phyloP scores from a whole-genome alignment of 176 grass and related monocot genomes.

The Triticum turgidum region DNA sequence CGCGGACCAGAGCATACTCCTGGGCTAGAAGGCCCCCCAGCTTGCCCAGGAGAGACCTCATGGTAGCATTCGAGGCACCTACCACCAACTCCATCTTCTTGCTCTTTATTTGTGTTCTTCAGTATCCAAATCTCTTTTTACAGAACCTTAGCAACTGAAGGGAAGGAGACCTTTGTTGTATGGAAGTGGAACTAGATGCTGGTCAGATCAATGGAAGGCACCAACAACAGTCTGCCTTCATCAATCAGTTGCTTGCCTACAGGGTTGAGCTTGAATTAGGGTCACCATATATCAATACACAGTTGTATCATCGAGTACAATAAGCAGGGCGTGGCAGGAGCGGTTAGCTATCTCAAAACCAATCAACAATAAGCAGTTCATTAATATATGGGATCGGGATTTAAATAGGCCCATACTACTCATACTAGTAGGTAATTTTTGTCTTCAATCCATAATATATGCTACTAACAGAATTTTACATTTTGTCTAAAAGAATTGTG shows the following conservation, averaged over 20 bases:
- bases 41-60: background rate
- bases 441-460: background rate
- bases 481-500: no score
- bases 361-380: no score
- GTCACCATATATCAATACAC: background rate
- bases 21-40: background rate
- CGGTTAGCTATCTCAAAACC: no score
- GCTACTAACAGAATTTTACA: background rate
- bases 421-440: background rate
- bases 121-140: no score
- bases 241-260: background rate
- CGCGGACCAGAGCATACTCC: background rate
- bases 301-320: background rate
- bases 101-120: background rate
- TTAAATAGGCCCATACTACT: background rate
- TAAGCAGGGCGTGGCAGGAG: background rate
- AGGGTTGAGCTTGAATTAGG: background rate
- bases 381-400: background rate
- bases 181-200: background rate
- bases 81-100: background rate
- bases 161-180: fast-evolving
- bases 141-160: no score
- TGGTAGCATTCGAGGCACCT: background rate
- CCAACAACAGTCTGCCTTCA: background rate
- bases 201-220: background rate